Base-by-base conservation (phyloP, 2,329 filamentous ascomycete species). In the Domatiomyces catenatus region DNA sequence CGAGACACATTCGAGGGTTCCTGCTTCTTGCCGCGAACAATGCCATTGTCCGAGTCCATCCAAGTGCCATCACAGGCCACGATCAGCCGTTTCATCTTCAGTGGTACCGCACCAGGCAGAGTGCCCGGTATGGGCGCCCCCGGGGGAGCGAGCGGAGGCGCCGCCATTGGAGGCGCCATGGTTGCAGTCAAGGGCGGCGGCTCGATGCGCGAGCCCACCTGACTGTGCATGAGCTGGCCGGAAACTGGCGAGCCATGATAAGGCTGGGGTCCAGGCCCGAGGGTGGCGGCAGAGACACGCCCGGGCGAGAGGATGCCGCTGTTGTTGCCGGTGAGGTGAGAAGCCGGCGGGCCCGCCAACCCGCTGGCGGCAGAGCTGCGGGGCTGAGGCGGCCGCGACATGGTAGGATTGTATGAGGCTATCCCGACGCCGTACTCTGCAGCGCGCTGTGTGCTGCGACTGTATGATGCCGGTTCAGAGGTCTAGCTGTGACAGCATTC, bases 1-100 rank as follows among this genome's bases (percentile, higher is more conserved):
- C 66, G 62, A 1, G 65, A 67, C 18, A 70, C 66, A 50, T 70
- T 70, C 6, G 66, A 66, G 2, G 67, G 65, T 3, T 60, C 59
- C 48, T 62, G 56, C 26, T 57, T 58, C 42, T 58, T 52, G 12
- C 58, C 59, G 19, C 60, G 60, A 17, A 57, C 58, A 2, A 60
- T 46, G 18, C 59, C 59, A 46, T 59, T 60, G 50, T 61, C 59
- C 12, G 63, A 58, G 48, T 65, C 60, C 39, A 65, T 59, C 63
- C 63, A 66, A 6, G 63, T 66, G 10, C 64, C 64, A 54, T 66
- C 64, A 48, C 64, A 66, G 19, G 63, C 64, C 18, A 65, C 59
- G 47, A 66, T 65, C 20, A 66, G 61, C 12, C 63, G 60, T 50
- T 65, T 65, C 28, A 53, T 53, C 8, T 55, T 57, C 8, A 53